Evolutionary conservation across 371 early-diverging fungal species (phyloP), one percentile per base, ranked within the genome.

Genomic region (Sporodiniella umbellata): DNA sequence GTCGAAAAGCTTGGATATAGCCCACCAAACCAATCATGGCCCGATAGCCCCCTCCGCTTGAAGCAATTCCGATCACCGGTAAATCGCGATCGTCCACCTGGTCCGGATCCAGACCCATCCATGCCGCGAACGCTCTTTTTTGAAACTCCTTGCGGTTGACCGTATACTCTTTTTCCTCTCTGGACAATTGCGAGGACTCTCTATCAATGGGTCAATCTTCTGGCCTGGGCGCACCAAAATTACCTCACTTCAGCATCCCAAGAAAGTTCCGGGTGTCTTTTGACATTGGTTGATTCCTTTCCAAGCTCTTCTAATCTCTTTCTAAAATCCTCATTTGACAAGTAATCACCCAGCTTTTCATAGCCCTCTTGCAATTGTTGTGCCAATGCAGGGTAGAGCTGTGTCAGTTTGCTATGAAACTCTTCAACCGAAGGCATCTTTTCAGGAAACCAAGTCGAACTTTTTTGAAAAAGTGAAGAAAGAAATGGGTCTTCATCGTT

Each of bases 31-130:
- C 79, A 12, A 88, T 54, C 88, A 88, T 88, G 12, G 88, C 85
- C 2, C 88, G 79, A 54, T 79, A 85, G 1, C 88, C 88, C 1
- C 88, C 88, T 25, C 88, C 88, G 45, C 86, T 86, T 25, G 83
- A 80, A 6, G 87, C 86, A 19, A 88, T 35, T 4, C 78, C 85
- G 23, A 86, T 59, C 0, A 82, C 55, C 1, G 88, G 88, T 15
- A 88, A 77, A 54, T 88, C 85, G n/a, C 70, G 65, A 21, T 59
- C 65, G 24, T 84, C 73, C 10, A 88, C 64, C 4, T 79, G 64
- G 0, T 56, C 53, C 2, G 68, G 73, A 37, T 82, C 50, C 5
- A 78, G 84, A 7, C 80, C 80, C 44, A 88, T 86, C 50, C 85
- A 86, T 38, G 75, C 63, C 11, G 88, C 87, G 72, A 88, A 88